Evolutionary conservation across 495 filamentous ascomycete genomes (phyloP).

Genomic region (Hyaloscypha variabilis): DNA sequence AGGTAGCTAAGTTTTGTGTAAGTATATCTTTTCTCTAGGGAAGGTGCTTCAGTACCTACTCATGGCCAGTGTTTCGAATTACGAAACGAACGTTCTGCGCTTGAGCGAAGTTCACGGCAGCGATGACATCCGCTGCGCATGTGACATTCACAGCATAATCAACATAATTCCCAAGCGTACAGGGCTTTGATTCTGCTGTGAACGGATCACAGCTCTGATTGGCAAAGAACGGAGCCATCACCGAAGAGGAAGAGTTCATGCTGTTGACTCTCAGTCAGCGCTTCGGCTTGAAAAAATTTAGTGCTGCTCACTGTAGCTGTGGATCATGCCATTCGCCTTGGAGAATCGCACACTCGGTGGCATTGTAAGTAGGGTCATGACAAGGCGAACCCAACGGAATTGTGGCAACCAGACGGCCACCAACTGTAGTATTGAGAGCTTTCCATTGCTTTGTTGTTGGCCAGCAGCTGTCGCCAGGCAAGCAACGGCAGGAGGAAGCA

Average conservation of each 20-base stretch:
- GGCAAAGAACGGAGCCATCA: slow-evolving; percentile 48
- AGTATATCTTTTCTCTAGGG: background rate
- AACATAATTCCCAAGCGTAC: slow-evolving; percentile 60
- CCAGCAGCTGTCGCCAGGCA: slow-evolving; percentile 24
- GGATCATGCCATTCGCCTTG: slow-evolving; percentile 3
- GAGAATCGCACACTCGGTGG: slow-evolving; percentile 17
- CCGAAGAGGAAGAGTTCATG: slow-evolving; percentile 34
- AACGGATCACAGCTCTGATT: slow-evolving; percentile 62
- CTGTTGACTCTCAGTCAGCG: slow-evolving; percentile 11
- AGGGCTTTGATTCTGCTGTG: slow-evolving; percentile 47
- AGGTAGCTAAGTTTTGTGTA: slow-evolving; percentile 33
- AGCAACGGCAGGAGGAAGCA: slow-evolving; percentile 14
- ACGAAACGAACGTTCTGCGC: slow-evolving; percentile 42
- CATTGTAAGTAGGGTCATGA: slow-evolving; percentile 41
- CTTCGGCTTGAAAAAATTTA: background rate
- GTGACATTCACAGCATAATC: slow-evolving; percentile 56
- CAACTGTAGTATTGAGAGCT: slow-evolving; percentile 41
- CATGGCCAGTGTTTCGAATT: slow-evolving; percentile 50
- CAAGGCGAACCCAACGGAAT: slow-evolving; percentile 58
- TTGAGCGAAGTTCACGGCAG: slow-evolving; percentile 54
- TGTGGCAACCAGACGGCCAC: slow-evolving; percentile 53
- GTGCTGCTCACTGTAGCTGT: slow-evolving; percentile 13
- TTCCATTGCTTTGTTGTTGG: slow-evolving; percentile 14
- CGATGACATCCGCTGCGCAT: slow-evolving; percentile 43
- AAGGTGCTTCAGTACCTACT: slow-evolving; percentile 30